Evolutionary conservation across 805 yeast species (phyloP).

Genomic region (Spathaspora gorwiae): DNA sequence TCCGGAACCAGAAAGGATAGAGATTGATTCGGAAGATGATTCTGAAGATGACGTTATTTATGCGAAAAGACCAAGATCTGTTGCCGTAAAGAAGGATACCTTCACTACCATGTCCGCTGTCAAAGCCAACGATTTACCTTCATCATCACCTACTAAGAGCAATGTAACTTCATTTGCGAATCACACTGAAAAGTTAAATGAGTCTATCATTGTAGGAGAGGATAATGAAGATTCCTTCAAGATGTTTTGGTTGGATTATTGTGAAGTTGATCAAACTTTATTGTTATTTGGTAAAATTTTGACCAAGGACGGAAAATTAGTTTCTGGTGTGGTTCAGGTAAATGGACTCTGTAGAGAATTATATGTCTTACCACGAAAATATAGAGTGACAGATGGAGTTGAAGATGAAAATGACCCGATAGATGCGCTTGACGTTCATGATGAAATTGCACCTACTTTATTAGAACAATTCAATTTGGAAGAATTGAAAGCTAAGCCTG

Average conservation of each 20-base stretch:
- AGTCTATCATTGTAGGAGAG: conserved; percentile 14
- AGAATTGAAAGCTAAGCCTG: conserved; percentile 65
- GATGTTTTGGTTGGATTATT: conserved; percentile 88
- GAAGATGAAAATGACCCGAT: conserved; percentile 33
- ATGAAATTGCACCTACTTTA: conserved; percentile 67
- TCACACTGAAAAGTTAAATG: conserved; percentile 32
- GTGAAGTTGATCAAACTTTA: conserved; percentile 67
- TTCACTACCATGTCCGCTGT: conserved; percentile 35
- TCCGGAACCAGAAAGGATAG: conserved; percentile 5
- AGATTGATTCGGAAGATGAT: conserved; percentile 21
- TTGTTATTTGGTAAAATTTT: conserved; percentile 77
- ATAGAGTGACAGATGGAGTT: conserved; percentile 38
- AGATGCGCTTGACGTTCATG: conserved; percentile 63
- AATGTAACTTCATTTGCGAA: conserved; percentile 15
- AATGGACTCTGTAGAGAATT: conserved; percentile 66
- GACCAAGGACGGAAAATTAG: conserved; percentile 52
- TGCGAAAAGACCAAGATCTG: conserved; percentile 45
- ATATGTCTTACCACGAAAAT: conserved; percentile 68
- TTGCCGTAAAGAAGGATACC: conserved; percentile 25
- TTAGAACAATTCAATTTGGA: conserved; percentile 59
- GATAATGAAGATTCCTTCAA: conserved; percentile 47
- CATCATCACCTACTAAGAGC: conserved; percentile 19
- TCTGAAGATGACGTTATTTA: conserved; percentile 59
- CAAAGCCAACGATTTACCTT: conserved; percentile 22
- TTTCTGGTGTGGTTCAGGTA: conserved; percentile 75